Evolutionary conservation across 2,329 filamentous ascomycete species (phyloP).

Genomic region (Fusarium sp.): DNA sequence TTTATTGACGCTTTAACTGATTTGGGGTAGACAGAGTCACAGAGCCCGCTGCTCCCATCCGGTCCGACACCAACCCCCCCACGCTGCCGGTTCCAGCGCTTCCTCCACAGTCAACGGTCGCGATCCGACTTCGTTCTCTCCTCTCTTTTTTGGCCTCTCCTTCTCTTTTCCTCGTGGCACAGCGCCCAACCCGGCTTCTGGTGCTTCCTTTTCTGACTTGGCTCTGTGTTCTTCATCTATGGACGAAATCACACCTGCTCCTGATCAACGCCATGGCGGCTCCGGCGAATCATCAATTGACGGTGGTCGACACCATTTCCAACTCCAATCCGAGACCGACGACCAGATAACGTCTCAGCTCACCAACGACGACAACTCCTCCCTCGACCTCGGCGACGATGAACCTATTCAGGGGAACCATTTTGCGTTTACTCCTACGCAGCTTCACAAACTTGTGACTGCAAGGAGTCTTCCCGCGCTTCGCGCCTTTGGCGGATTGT

Average conservation of each 20-base stretch:
- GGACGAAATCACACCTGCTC: conserved; percentile 46
- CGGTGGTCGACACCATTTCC: conserved; percentile 17
- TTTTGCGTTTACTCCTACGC: conserved; percentile 66
- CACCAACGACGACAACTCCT: conserved; percentile 9
- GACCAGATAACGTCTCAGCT: conserved; percentile 15
- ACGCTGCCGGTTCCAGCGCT: conserved; percentile 19
- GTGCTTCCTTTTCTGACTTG: not conserved
- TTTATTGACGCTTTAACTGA: conserved; percentile 19
- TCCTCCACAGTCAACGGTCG: conserved; percentile 33
- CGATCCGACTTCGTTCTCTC: conserved; percentile 10
- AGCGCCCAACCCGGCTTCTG: conserved; percentile 6
- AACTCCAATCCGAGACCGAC: conserved; percentile 14
- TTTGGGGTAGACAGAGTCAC: conserved; percentile 12
- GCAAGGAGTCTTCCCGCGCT: conserved; percentile 62
- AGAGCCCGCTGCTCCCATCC: not conserved
- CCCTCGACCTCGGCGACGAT: conserved; percentile 45
- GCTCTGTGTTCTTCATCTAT: conserved; percentile 35
- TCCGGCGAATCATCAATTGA: conserved; percentile 30
- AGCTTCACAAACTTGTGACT: conserved; percentile 66
- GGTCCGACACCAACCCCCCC: conserved; percentile 13
- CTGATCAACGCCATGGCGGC: conserved; percentile 34
- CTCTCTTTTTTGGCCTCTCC: conserved; percentile 4
- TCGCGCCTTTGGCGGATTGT: conserved; percentile 64
- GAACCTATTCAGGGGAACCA: conserved; percentile 52
- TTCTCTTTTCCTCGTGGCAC: not conserved